Evolutionary conservation across 2,329 filamentous ascomycete species (phyloP).

Genomic region (Truncatella angustata): DNA sequence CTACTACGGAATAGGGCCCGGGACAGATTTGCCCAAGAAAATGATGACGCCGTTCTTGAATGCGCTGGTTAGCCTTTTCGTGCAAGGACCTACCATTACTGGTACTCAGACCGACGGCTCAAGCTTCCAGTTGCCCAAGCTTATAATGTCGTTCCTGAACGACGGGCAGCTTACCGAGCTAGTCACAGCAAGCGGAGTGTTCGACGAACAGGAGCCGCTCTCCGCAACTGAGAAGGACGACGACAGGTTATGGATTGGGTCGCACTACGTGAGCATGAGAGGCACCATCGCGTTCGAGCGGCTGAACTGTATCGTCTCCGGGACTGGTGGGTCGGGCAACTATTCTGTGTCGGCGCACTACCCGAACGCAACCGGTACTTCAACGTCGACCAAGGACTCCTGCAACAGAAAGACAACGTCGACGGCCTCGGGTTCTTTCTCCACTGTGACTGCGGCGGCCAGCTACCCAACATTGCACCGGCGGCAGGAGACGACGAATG

Average conservation of each 20-base stretch:
- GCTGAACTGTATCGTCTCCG: slow-evolving; percentile 45
- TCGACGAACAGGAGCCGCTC: slow-evolving; percentile 53
- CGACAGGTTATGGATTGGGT: slow-evolving; percentile 51
- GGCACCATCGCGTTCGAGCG: slow-evolving; percentile 65
- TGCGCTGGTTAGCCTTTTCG: slow-evolving; percentile 50
- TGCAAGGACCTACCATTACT: slow-evolving; percentile 46
- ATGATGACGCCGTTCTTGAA: slow-evolving; percentile 63
- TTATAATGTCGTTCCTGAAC: slow-evolving; percentile 63
- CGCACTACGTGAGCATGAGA: slow-evolving; percentile 59
- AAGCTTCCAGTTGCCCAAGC: slow-evolving; percentile 48
- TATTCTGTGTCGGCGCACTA: neutral
- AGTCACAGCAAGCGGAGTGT: slow-evolving; percentile 57
- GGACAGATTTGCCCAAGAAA: slow-evolving; percentile 49
- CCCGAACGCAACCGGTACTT: slow-evolving; percentile 10
- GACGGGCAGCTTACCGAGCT: slow-evolving; percentile 66
- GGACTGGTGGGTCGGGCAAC: neutral
- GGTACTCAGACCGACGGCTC: slow-evolving; percentile 46
- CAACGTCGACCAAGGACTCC: slow-evolving; percentile 7
- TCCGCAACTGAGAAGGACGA: slow-evolving; percentile 44
- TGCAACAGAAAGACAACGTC: slow-evolving; percentile 10
- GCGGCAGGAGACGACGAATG: slow-evolving; percentile 20
- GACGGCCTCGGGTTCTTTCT: slow-evolving; percentile 11
- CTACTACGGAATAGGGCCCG: slow-evolving; percentile 63
- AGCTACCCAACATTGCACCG: slow-evolving; percentile 7
- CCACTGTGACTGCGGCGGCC: slow-evolving; percentile 9